Evolutionary conservation across 1,284 basidiomycete genomes (phyloP), one percentile per base, ranked within the genome.

Genomic region (Cerrena zonata): DNA sequence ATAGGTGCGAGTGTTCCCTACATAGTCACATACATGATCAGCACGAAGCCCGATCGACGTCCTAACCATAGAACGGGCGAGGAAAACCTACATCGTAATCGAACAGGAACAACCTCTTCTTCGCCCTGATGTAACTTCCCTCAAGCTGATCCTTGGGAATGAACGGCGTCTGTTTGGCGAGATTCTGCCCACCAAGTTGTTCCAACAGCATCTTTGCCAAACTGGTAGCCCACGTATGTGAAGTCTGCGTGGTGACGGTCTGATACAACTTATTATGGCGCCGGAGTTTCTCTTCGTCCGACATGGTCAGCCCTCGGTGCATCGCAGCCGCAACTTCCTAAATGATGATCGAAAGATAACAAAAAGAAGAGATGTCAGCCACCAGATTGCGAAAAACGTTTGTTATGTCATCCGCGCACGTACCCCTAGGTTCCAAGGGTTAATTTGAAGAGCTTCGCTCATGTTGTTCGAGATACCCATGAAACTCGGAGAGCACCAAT

Each of bases 1-100:
- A 99, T 98, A 1, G 95, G 95, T 0, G 95, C 89, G 53, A 99
- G 80, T 0, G 96, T 99, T 7, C 95, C 95, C 86, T 92, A 57
- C n/a, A n/a, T n/a, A n/a, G n/a, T n/a, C n/a, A n/a, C n/a, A n/a
- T 30, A 52, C 21, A 22, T 24, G 10, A 7, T 18, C 7, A 34
- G 30, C 7, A 34, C 30, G 15, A 34, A 34, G 15, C 12, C 27
- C 19, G n/a, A 7, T 11, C 25, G 5, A 11, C 26, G 44, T 7
- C 22, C 2, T 25, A 34, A 34, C 30, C 30, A 34, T 7, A 15
- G 15, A 34, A 7, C 42, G 50, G 40, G 55, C 22, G 30, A 40
- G 50, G 47, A 53, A 11, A 22, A 76, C 86, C 60, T 56, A 89
- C 88, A 66, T 97, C 95, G 66, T 99, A 99, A 70, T 99, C 96